phyloP scores from a whole-genome alignment of 352 stramenopile species.

The Pythium phragmitis region DNA sequence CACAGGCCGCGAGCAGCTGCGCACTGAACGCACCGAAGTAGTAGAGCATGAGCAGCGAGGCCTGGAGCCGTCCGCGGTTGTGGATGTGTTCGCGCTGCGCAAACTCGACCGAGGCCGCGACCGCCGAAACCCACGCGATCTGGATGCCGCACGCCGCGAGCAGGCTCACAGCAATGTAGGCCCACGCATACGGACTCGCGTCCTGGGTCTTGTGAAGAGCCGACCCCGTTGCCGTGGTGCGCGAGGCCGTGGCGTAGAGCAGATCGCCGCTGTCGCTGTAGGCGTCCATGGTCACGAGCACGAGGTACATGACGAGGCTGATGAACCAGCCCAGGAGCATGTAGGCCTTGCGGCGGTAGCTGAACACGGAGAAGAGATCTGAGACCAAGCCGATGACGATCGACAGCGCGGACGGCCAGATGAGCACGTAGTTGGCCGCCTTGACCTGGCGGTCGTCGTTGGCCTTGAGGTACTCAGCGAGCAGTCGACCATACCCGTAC shows the following conservation, averaged over 20 bases:
- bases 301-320: conserved; percentile 20
- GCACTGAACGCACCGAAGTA: conserved; percentile 16
- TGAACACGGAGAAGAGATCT: conserved; percentile 61
- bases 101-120: conserved; percentile 25
- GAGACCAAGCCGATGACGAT: conserved; percentile 68
- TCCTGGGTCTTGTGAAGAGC: background rate
- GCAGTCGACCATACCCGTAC: conserved; percentile 22
- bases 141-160: conserved; percentile 19
- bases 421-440: conserved; percentile 32
- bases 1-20: conserved; percentile 2
- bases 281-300: conserved; percentile 17
- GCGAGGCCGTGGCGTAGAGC: conserved; percentile 4
- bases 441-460: conserved; percentile 18
- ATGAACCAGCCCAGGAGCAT: conserved; percentile 58
- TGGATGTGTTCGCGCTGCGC: conserved; percentile 29
- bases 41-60: conserved; percentile 22
- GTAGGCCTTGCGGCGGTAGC: conserved; percentile 78
- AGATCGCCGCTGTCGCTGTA: conserved; percentile 15
- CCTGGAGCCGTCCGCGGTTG: conserved; percentile 25
- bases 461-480: conserved; percentile 24
- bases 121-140: conserved; percentile 21
- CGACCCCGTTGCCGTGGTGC: background rate
- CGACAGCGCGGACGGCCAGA: conserved; percentile 57
- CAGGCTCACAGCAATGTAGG: conserved; percentile 22
- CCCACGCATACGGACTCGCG: conserved; percentile 11